Evolutionary conservation across 129 eudicot species (phyloP), one percentile per base, ranked within the genome.

Genomic region (Dittrichia graveolens): DNA sequence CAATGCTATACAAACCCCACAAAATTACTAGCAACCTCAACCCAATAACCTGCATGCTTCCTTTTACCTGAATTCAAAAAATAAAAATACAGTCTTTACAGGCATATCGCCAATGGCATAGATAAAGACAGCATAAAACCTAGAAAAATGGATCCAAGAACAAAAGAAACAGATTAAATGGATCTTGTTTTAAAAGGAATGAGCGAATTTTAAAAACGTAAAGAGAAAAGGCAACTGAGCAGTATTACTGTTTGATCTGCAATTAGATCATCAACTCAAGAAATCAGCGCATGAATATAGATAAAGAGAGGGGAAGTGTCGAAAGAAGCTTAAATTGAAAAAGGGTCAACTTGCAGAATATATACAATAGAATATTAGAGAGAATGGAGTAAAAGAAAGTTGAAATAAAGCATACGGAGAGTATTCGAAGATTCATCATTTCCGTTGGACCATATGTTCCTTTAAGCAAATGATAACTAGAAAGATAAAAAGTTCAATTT

Each of bases 1-100:
- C 71, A 19, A 88, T 73, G 67, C 67, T 59, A 77, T 35, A 79
- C 53, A 83, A 62, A 70, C 68, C 80, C 87, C 81, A 84, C 16
- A 87, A 71, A 57, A 81, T 49, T 71, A 79, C 78, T 67, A 77
- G 45, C 50, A 79, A 79, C 61, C 19, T 69, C 64, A 83, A 67
- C 31, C 77, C 67, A 55, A 74, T 65, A 73, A 63, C 67, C 67
- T 75, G 74, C 88, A 80, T 66, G 63, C 65, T 53, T 63, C 77
- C 72, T 68, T 60, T 69, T 8, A 74, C 67, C 74, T 75, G 53
- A 68, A 75, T 41, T 18, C 75, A 67, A 65, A 38, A 19, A 15
- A 74, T 9, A 8, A 10, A 38, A 38, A 60, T 43, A 37, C 60
- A 48, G 31, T 39, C 39, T 52, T 34, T 35, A 62, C 69, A 73